These are phyloP conservation scores for Lichtheimia ornata DNA, from an alignment of 371 early-diverging fungal genomes.

Conservation along the genomic window DNA sequence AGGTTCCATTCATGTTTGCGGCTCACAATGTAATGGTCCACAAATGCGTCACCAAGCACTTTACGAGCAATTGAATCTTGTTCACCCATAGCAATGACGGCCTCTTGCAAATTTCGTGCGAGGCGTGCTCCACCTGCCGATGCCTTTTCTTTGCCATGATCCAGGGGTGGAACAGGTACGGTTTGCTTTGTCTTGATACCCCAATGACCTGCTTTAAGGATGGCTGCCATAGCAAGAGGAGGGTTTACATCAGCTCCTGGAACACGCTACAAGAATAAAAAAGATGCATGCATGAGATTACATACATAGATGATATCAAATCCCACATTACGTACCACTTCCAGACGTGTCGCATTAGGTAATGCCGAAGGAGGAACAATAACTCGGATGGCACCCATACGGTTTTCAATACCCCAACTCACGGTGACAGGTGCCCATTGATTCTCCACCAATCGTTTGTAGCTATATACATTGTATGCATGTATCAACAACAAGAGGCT, in stretches of 20 bases:
- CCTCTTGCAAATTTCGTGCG: slow-evolving; percentile 70
- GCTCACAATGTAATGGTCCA: slow-evolving; percentile 76
- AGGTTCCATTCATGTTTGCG: slow-evolving; percentile 72
- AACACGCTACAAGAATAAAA: slow-evolving; percentile 57
- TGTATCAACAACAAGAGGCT: neutral
- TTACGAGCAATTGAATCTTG: slow-evolving; percentile 71
- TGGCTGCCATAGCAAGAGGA: slow-evolving; percentile 77
- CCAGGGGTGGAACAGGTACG: slow-evolving; percentile 46
- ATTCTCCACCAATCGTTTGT: slow-evolving; percentile 82
- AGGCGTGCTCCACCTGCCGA: slow-evolving; percentile 43
- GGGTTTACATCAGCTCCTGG: slow-evolving; percentile 85
- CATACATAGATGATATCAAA: neutral
- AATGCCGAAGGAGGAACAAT: slow-evolving; percentile 76
- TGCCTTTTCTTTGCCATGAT: slow-evolving; percentile 7
- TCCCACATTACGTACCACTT: no score
- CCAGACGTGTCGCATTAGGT: slow-evolving; percentile 66
- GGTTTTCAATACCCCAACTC: slow-evolving; percentile 81
- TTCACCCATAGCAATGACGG: slow-evolving; percentile 63
- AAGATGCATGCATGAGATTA: neutral
- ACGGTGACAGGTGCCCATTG: slow-evolving; percentile 88
- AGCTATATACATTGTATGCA: slow-evolving; percentile 38
- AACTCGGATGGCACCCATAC: slow-evolving; percentile 75
- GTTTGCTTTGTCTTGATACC: slow-evolving; percentile 69
- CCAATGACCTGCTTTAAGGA: slow-evolving; percentile 76
- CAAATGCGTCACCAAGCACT: slow-evolving; percentile 79